Conservation (phyloP, 495 filamentous ascomycete species). For the Xylaria cubensis region DNA sequence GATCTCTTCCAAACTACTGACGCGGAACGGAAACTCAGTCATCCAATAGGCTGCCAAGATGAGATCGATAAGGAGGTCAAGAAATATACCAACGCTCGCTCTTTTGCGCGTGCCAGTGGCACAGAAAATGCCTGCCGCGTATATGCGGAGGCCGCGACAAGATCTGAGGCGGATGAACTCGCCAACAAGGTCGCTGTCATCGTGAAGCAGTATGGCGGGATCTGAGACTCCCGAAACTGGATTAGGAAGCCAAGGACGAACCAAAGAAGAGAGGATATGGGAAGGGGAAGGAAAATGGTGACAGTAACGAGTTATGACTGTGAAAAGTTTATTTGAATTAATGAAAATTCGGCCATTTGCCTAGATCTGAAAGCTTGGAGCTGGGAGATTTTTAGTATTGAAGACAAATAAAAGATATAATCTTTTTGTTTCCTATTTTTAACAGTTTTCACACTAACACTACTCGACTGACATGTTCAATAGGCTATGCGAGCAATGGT, state of each 20-base stretch:
- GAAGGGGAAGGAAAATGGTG: not conserved
- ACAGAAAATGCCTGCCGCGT: conserved; percentile 97
- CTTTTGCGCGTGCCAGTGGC: conserved; percentile 90
- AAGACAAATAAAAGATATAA: not conserved
- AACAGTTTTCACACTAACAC: not conserved
- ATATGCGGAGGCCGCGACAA: conserved; percentile 93
- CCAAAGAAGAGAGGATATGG: not conserved
- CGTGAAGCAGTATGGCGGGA: conserved; percentile 55
- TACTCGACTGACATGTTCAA: not conserved
- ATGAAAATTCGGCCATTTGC: conserved; percentile 18
- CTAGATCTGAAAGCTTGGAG: conserved; percentile 23
- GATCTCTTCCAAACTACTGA: conserved; percentile 88
- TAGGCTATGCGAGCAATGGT: not conserved
- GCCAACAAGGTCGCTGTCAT: conserved; percentile 81
- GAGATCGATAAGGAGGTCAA: conserved; percentile 86
- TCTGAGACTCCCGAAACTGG: not conserved
- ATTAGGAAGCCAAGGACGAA: not conserved
- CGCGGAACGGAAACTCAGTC: conserved; percentile 85
- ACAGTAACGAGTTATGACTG: conserved; percentile 23
- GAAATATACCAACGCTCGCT: conserved; percentile 88
- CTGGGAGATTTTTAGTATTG: conserved; percentile 8
- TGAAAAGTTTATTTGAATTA: conserved; percentile 24
- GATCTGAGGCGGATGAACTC: conserved; percentile 83
- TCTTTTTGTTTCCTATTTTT: not conserved
- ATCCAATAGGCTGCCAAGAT: conserved; percentile 77